Conservation (phyloP, 352 stramenopile species). For the Phytophthora crassamura region DNA sequence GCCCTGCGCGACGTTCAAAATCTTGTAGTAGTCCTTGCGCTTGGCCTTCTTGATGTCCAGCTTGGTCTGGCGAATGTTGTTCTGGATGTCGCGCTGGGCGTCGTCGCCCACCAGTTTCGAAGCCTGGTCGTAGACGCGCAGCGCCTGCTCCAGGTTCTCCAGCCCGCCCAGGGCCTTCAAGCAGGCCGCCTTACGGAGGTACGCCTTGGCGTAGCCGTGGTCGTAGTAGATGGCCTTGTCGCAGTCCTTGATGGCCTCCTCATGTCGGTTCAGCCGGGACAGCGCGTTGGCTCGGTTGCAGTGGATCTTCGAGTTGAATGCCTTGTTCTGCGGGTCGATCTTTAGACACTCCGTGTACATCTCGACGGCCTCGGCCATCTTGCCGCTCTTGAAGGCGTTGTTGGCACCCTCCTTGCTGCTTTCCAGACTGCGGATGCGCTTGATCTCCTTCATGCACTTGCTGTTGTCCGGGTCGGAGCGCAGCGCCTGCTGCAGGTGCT, state of each 20-base stretch:
- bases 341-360: conserved; percentile 89
- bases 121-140: conserved; percentile 92
- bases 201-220: conserved; percentile 92
- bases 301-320: conserved; percentile 94
- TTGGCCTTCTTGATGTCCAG: conserved; percentile 95
- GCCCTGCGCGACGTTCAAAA: conserved; percentile 79
- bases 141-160: conserved; percentile 90
- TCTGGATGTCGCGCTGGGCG: conserved; percentile 81
- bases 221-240: conserved; percentile 92
- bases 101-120: conserved; percentile 88
- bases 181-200: conserved; percentile 84
- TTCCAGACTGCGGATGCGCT: conserved; percentile 85
- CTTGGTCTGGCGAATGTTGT: conserved; percentile 89
- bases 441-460: conserved; percentile 89
- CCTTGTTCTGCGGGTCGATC: conserved; percentile 91
- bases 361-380: conserved; percentile 84
- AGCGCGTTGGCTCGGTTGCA: conserved; percentile 92
- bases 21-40: conserved; percentile 97
- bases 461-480: conserved; percentile 91
- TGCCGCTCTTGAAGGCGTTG: conserved; percentile 86
- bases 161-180: conserved; percentile 79
- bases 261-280: conserved; percentile 82
- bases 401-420: conserved; percentile 92
- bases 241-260: conserved; percentile 91
- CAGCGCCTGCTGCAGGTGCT: conserved; percentile 93